Evolutionary conservation across 2,329 filamentous ascomycete genomes (phyloP).

Genomic region (Alternaria sp.): DNA sequence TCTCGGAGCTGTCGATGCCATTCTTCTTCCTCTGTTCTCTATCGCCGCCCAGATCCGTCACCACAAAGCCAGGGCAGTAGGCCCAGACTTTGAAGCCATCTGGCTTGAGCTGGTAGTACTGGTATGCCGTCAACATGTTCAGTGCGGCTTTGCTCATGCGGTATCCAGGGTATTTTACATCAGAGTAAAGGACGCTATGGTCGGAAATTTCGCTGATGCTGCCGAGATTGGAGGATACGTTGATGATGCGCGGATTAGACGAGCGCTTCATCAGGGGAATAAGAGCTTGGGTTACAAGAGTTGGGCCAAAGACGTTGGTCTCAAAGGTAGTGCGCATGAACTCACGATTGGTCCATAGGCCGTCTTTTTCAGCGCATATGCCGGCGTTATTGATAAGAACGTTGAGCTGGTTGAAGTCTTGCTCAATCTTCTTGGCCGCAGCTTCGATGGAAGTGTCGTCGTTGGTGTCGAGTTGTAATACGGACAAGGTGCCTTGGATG

Average conservation of each 20-base stretch:
- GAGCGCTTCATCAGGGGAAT: constrained; percentile 48
- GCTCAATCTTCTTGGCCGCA: constrained; percentile 43
- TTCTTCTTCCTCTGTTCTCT: constrained; percentile 28
- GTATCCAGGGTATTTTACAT: constrained; percentile 31
- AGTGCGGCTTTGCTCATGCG: constrained; percentile 50
- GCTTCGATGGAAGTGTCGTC: constrained; percentile 47
- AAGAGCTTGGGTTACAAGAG: constrained; percentile 45
- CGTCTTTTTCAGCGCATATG: constrained; percentile 44
- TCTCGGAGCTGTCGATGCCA: constrained; percentile 41
- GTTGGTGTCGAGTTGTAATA: constrained; percentile 51
- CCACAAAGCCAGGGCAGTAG: constrained; percentile 46
- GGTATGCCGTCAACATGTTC: constrained; percentile 48
- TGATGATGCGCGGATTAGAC: constrained; percentile 44
- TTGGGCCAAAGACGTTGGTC: constrained; percentile 51
- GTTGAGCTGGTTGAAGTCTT: constrained; percentile 64
- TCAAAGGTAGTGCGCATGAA: constrained; percentile 41
- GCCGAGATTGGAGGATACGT: constrained; percentile 48
- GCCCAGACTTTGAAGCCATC: constrained; percentile 41
- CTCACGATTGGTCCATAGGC: constrained; percentile 26
- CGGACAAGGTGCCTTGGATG: constrained; percentile 41
- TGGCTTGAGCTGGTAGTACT: constrained; percentile 52
- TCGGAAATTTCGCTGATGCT: constrained; percentile 39
- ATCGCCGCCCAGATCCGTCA: constrained; percentile 37
- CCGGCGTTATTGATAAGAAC: constrained; percentile 90
- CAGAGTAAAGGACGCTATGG: constrained; percentile 9